A percentile compares a stretch with the other conserved stretches of the same genome.
Evolutionary conservation across 371 early-diverging fungal species (phyloP).

Genomic region (Phascolomyces articulosus): DNA sequence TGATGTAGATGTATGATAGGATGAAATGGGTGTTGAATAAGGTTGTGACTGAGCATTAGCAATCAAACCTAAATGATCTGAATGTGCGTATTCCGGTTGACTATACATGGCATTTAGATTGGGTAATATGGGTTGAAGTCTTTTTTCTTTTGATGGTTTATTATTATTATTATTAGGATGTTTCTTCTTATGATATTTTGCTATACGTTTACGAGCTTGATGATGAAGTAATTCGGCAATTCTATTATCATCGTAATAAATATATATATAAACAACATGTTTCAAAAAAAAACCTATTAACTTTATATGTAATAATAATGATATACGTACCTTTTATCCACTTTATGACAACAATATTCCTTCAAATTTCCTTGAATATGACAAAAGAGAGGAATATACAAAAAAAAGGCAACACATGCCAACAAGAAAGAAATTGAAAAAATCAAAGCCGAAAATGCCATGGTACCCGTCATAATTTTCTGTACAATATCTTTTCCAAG

Average conservation of each 20-base stretch:
- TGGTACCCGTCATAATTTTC: constrained; percentile 43
- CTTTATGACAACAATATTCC: constrained; percentile 90
- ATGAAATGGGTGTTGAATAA: constrained; percentile 1
- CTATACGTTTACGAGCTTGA: constrained; percentile 22
- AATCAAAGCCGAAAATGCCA: constrained; percentile 41
- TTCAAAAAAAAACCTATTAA: too few species aligned
- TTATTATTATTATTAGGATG: constrained; percentile 6
- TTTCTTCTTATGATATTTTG: constrained; percentile 8
- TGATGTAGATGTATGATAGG: neutral
- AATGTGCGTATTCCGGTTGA: constrained; percentile 8
- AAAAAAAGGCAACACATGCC: constrained; percentile 64
- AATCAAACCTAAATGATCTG: constrained; percentile 13
- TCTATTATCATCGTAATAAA: neutral
- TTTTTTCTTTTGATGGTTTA: neutral
- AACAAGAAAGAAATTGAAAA: constrained; percentile 56
- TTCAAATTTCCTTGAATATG: constrained; percentile 88
- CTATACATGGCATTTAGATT: constrained; percentile 4
- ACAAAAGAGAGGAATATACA: constrained; percentile 83
- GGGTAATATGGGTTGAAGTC: constrained; percentile 12
- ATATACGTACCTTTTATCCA: constrained; percentile 75
- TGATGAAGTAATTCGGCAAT: constrained; percentile 22
- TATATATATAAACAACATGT: too few species aligned
- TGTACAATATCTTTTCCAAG: constrained; percentile 28
- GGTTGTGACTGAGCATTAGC: constrained; percentile 13
- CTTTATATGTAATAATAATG: too few species aligned